phyloP scores from a whole-genome alignment of 495 filamentous ascomycete species.

The Aspergillus wentii region DNA sequence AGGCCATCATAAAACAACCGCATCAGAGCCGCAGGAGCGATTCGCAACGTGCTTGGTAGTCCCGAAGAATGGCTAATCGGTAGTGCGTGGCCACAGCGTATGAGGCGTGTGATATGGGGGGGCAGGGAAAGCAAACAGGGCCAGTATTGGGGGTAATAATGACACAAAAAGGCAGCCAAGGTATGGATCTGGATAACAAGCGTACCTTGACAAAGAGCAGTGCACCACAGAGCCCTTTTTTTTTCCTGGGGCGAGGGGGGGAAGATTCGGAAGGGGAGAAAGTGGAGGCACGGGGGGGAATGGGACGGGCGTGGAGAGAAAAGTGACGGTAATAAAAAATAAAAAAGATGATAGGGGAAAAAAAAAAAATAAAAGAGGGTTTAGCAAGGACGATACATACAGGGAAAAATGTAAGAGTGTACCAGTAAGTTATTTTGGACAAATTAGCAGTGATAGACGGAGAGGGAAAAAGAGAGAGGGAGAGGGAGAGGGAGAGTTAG shows the following conservation, averaged over 20 bases:
- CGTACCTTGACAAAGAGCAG: conserved; percentile 12
- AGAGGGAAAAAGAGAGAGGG: too few relatives aligned
- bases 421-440: conserved; percentile 21
- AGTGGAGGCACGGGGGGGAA: conserved; percentile 20
- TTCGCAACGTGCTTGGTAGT: conserved; percentile 15
- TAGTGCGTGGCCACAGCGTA: conserved; percentile 37
- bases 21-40: conserved; percentile 15
- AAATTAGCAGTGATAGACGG: too few relatives aligned
- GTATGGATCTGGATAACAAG: conserved; percentile 8
- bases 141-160: too few relatives aligned
- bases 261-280: conserved; percentile 9
- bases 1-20: too few relatives aligned
- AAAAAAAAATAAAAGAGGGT: too few relatives aligned
- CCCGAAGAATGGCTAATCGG: conserved; percentile 18
- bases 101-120: conserved; percentile 13
- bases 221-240: conserved; percentile 5
- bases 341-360: conserved; percentile 9
- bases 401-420: too few relatives aligned
- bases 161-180: conserved; percentile 1
- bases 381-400: too few relatives aligned
- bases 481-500: too few relatives aligned
- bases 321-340: conserved; percentile 6
- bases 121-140: conserved; percentile 6
- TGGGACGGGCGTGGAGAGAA: conserved; percentile 19
- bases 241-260: conserved; percentile 9